Percentiles rank a stretch among this genome's conserved stretches.
phyloP scores from a whole-genome alignment of 2,329 filamentous ascomycete genomes.

The Mycosphaerelloides madeirae region DNA sequence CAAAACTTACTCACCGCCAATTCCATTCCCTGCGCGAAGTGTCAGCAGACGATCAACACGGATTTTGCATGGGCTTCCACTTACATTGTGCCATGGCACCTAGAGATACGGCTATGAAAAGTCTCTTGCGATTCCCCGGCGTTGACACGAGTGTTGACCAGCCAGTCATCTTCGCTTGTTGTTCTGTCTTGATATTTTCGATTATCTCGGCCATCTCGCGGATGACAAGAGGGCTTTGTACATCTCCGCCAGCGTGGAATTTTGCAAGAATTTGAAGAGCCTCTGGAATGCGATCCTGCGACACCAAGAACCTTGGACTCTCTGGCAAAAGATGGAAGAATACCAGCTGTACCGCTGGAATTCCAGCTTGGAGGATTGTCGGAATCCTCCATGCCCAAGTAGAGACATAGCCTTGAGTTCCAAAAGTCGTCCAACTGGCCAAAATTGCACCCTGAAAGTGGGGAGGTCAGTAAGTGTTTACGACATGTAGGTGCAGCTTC shows the following conservation, averaged over 20 bases:
- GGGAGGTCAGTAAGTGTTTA: too few species aligned
- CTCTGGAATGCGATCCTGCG: conserved; percentile 22
- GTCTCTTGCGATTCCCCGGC: conserved; percentile 32
- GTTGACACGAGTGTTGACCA: conserved; percentile 15
- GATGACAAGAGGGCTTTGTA: conserved; percentile 49
- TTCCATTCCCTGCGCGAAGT: too few species aligned
- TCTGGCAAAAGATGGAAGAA: conserved; percentile 21
- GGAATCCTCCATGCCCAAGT: conserved; percentile 48
- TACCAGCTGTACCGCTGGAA: conserved; percentile 40
- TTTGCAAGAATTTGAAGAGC: conserved; percentile 34
- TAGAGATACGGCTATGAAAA: conserved; percentile 35
- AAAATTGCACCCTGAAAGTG: conserved; percentile 22
- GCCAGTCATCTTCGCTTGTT: conserved; percentile 44
- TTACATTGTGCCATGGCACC: conserved; percentile 36
- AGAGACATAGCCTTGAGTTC: conserved; percentile 12
- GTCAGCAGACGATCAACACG: too few species aligned
- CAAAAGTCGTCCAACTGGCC: conserved; percentile 20
- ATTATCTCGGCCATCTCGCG: conserved; percentile 60
- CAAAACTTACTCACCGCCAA: too few species aligned
- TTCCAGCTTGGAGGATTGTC: conserved; percentile 44
- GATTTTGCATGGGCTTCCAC: too few species aligned
- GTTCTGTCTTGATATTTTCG: conserved; percentile 52
- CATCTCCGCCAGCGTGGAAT: conserved; percentile 44
- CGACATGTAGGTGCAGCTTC: too few species aligned
- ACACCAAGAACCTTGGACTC: conserved; percentile 24